Evolutionary conservation across 768 basidiomycete genomes (phyloP).

Genomic region (Flagelloscypha sp.): DNA sequence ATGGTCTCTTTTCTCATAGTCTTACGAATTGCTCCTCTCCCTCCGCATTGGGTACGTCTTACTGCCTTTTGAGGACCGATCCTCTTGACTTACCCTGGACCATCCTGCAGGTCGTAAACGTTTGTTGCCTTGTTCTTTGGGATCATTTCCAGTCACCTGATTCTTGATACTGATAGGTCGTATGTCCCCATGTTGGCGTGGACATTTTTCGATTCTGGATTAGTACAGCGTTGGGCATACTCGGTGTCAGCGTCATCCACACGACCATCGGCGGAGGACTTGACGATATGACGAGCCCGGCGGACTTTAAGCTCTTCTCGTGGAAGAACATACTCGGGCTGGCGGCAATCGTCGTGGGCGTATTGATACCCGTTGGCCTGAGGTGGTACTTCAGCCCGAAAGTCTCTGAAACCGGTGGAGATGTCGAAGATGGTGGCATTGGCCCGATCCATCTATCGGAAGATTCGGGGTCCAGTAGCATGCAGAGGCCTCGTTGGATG

Average conservation of each 20-base stretch:
- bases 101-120: too few species aligned
- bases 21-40: slow-evolving; percentile 88
- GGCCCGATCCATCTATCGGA: too few species aligned
- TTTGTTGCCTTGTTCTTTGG: too few species aligned
- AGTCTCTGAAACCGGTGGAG: slow-evolving; percentile 31
- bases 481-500: too few species aligned
- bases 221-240: slow-evolving; percentile 83
- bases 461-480: too few species aligned
- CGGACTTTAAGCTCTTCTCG: slow-evolving; percentile 90
- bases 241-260: slow-evolving; percentile 89
- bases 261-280: slow-evolving; percentile 90
- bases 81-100: too few species aligned
- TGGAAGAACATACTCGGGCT: slow-evolving; percentile 85
- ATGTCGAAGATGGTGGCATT: slow-evolving; percentile 27
- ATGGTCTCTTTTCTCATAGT: slow-evolving; percentile 90
- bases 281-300: slow-evolving; percentile 91
- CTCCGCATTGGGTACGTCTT: slow-evolving; percentile 97
- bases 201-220: slow-evolving; percentile 80
- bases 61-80: too few species aligned
- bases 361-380: slow-evolving; percentile 87
- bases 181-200: slow-evolving; percentile 91
- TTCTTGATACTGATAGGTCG: slow-evolving; percentile 81
- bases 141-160: too few species aligned
- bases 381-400: slow-evolving; percentile 75
- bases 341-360: slow-evolving; percentile 79